phyloP scores from a whole-genome alignment of 2,329 filamentous ascomycete genomes.

The Fusarium abutilonis region DNA sequence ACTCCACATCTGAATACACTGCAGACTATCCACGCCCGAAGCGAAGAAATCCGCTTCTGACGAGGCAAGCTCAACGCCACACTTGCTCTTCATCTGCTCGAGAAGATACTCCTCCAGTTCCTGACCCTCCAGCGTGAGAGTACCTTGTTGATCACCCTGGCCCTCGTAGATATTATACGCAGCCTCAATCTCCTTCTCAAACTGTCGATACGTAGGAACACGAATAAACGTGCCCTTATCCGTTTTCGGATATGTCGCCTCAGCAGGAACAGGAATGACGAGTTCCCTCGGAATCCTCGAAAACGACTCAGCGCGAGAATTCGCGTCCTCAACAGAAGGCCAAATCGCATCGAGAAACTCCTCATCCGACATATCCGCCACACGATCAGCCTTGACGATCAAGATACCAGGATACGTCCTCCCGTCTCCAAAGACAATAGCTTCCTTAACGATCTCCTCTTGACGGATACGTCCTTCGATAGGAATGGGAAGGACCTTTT shows the following conservation, averaged over 20 bases:
- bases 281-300: conserved; percentile 63
- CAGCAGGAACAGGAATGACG: conserved; percentile 58
- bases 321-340: conserved; percentile 62
- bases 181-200: conserved; percentile 56
- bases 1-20: conserved; percentile 65
- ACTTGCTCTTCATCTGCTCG: conserved; percentile 47
- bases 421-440: conserved; percentile 66
- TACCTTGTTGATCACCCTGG: conserved; percentile 4
- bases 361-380: conserved; percentile 52
- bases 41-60: conserved; percentile 63
- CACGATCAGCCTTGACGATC: conserved; percentile 60
- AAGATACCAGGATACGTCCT: conserved; percentile 63
- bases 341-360: conserved; percentile 60
- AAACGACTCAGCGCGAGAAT: conserved; percentile 61
- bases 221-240: conserved; percentile 67
- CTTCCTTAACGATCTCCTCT: conserved; percentile 63
- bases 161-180: conserved; percentile 47
- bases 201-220: conserved; percentile 58
- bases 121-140: background rate
- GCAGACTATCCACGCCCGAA: conserved; percentile 66
- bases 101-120: conserved; percentile 49
- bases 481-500: conserved; percentile 58
- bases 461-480: conserved; percentile 65
- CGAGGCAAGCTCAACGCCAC: conserved; percentile 1
- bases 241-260: conserved; percentile 58